Evolutionary conservation across 2,329 filamentous ascomycete species (phyloP).

Genomic region (Emmonsiellopsis sp.): DNA sequence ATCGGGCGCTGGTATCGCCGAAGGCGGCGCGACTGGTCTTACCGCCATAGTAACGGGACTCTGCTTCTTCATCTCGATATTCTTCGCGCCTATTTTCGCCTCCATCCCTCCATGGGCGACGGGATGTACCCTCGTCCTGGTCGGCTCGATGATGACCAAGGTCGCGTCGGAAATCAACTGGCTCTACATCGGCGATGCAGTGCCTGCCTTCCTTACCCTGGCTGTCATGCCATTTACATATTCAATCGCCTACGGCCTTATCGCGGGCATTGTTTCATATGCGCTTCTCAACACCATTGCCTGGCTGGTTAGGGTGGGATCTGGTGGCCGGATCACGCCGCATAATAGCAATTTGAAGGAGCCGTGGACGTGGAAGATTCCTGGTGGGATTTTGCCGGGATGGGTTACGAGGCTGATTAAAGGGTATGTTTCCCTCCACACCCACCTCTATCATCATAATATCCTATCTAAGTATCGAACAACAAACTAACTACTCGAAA

Average conservation of each 20-base stretch:
- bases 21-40: constrained; percentile 77
- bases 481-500: neutral
- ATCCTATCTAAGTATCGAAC: neutral
- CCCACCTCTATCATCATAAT: neutral
- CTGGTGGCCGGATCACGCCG: constrained; percentile 62
- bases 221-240: constrained; percentile 85
- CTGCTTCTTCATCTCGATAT: constrained; percentile 79
- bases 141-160: constrained; percentile 79
- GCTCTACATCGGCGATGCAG: constrained; percentile 72
- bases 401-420: constrained; percentile 58
- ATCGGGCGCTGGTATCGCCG: constrained; percentile 80
- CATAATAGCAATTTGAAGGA: constrained; percentile 69
- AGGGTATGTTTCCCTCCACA: constrained; percentile 32
- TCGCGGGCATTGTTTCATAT: constrained; percentile 70
- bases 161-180: constrained; percentile 80
- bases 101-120: constrained; percentile 86
- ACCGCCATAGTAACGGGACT: constrained; percentile 70
- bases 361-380: constrained; percentile 68
- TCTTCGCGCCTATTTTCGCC: constrained; percentile 85
- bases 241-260: constrained; percentile 78
- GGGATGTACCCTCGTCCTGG: constrained; percentile 76
- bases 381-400: constrained; percentile 64
- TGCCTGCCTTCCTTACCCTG: constrained; percentile 78
- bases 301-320: constrained; percentile 58
- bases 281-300: constrained; percentile 64